These are phyloP conservation scores for Diaporthe batatas DNA, from an alignment of 2,329 filamentous ascomycete genomes.

Conservation along the genomic window DNA sequence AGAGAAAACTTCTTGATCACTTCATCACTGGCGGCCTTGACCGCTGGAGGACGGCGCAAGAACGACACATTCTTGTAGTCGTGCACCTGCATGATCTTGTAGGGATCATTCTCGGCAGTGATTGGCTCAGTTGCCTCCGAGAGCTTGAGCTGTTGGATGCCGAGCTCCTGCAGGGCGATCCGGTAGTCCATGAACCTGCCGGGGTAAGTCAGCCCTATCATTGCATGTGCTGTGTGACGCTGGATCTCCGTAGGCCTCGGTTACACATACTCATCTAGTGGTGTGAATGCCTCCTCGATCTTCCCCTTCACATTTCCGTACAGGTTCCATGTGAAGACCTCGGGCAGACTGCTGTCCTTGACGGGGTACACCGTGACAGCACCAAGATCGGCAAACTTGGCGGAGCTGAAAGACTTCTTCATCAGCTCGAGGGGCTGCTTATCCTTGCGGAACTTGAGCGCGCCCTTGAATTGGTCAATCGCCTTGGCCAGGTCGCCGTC, in stretches of 20 bases:
- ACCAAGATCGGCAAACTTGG: constrained; percentile 83
- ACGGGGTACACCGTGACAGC: constrained; percentile 81
- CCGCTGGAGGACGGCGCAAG: constrained; percentile 81
- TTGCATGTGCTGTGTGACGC: not conserved
- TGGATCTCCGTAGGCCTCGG: too few species aligned
- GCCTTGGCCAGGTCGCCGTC: constrained; percentile 80
- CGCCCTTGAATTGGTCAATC: constrained; percentile 81
- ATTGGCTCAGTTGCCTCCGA: constrained; percentile 77
- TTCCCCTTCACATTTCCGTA: constrained; percentile 89
- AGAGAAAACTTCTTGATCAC: constrained; percentile 85
- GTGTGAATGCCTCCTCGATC: constrained; percentile 83
- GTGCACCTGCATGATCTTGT: constrained; percentile 93
- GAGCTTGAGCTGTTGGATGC: constrained; percentile 79
- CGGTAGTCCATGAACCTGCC: constrained; percentile 89
- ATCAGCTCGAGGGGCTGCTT: constrained; percentile 78
- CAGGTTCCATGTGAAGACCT: constrained; percentile 91
- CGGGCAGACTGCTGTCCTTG: constrained; percentile 54
- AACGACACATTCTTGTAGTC: constrained; percentile 93
- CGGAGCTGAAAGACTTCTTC: constrained; percentile 72
- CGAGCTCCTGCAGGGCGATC: constrained; percentile 81
- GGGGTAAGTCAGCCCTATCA: not conserved
- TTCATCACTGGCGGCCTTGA: constrained; percentile 82
- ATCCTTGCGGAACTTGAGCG: constrained; percentile 85
- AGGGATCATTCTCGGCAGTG: constrained; percentile 82
- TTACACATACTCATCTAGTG: constrained; percentile 79